Conservation (phyloP, 208 protist species). For the Acanthamoeba comandoni region DNA sequence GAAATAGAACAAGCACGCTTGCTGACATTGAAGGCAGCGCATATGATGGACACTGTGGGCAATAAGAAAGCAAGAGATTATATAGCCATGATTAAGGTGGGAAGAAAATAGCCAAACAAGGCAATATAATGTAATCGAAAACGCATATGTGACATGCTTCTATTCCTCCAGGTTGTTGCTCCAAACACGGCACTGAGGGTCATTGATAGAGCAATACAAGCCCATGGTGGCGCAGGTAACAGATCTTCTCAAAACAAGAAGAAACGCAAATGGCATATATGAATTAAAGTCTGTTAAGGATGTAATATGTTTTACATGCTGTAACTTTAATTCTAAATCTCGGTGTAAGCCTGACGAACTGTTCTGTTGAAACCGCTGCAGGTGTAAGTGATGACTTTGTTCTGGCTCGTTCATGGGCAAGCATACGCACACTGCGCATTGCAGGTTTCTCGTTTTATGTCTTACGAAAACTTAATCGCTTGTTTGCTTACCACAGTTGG, state of each 20-base stretch:
- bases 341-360: background rate
- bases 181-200: slow-evolving; percentile 85
- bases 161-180: too few relatives aligned
- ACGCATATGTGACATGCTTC: too few relatives aligned
- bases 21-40: slow-evolving; percentile 85
- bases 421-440: slow-evolving; percentile 85
- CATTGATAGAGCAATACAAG: slow-evolving; percentile 87
- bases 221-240: slow-evolving; percentile 82
- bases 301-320: slow-evolving; percentile 1
- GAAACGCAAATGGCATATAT: too few relatives aligned
- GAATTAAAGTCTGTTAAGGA: too few relatives aligned
- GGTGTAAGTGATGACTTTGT: slow-evolving; percentile 83
- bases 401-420: slow-evolving; percentile 83
- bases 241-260: too few relatives aligned
- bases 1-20: slow-evolving; percentile 89
- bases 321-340: background rate
- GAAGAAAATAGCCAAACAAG: too few relatives aligned
- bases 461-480: background rate
- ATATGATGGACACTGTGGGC: slow-evolving; percentile 80
- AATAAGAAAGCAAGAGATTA: slow-evolving; percentile 78
- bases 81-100: slow-evolving; percentile 87
- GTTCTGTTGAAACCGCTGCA: background rate
- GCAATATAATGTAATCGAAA: too few relatives aligned
- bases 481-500: background rate
- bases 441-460: slow-evolving; percentile 80